These are phyloP conservation scores for Prinsepia uniflora DNA, from an alignment of 306 rosid genomes.

Conservation along the genomic window DNA sequence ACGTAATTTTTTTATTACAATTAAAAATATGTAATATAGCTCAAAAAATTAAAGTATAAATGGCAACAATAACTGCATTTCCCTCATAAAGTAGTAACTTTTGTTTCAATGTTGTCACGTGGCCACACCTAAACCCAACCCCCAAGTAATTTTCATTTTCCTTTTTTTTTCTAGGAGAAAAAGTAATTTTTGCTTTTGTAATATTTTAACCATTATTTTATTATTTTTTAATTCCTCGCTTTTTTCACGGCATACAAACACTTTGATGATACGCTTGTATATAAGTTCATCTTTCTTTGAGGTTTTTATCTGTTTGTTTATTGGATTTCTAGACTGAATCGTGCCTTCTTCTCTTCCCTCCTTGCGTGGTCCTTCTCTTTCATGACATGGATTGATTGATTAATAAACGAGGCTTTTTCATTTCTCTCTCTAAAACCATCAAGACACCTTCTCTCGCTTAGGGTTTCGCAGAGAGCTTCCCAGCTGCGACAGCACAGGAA, in stretches of 20 bases:
- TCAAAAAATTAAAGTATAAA: too few species aligned
- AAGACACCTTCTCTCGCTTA: conserved; percentile 16
- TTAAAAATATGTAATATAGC: too few species aligned
- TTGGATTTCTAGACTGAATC: conserved; percentile 11
- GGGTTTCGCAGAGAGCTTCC: conserved; percentile 48
- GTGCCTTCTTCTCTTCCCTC: conserved; percentile 18
- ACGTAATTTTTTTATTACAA: too few species aligned
- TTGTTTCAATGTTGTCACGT: background rate
- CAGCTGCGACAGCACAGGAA: conserved; percentile 13
- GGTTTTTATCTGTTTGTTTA: background rate
- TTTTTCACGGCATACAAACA: background rate
- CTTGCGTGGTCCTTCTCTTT: background rate
- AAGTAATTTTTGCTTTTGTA: background rate
- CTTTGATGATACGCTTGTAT: background rate
- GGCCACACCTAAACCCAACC: background rate
- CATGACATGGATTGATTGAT: conserved; percentile 29
- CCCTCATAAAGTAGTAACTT: background rate
- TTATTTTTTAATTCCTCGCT: background rate
- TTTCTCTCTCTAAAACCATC: conserved; percentile 14
- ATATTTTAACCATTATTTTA: background rate
- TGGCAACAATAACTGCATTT: background rate
- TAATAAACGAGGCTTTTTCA: conserved; percentile 21
- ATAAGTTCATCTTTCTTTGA: background rate
- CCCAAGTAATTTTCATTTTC: background rate
- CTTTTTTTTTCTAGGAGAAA: background rate